Evolutionary conservation across 1,284 basidiomycete genomes (phyloP), one percentile per base, ranked within the genome.

Genomic region (Ustilago tritici): DNA sequence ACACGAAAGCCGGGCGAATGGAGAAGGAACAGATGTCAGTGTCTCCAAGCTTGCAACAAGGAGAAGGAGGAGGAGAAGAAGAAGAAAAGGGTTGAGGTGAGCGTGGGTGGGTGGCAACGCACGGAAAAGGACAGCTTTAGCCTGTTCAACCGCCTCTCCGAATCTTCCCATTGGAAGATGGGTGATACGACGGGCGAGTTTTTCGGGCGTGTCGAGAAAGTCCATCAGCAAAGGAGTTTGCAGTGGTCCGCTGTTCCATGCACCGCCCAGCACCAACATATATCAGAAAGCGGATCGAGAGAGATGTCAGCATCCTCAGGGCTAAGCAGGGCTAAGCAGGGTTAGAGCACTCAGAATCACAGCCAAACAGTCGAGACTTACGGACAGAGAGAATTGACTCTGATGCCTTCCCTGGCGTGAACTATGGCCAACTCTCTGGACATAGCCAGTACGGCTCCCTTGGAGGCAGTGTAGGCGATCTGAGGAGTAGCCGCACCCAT

Each of bases 381-480:
- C 65, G 95, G 95, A 90, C 95, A 98, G 74, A 98, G 90, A 11
- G 95, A 91, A 88, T 99, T 99, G 87, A 98, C 84, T 47, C 95
- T 91, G 84, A 98, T 98, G 56, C 95, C 95, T 88, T 98, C 96
- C 68, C 93, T 90, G 43, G 95, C 95, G 87, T 98, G 96, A 2
- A 98, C 93, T 91, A 98, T 96, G 2, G 96, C 95, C 34, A 98
- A 89, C 86, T 98, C 95, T 61, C 95, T 91, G 11, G 94, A 95
- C 95, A 98, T 96, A n/a, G 95, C 93, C 63, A 98, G 91, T 5
- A 98, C 96, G 36, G 92, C 95, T 67, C 95, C 95, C 92, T 94
- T 88, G 32, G 85, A 87, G 0, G 88, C 87, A 35, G 88, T 88
- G 82, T 88, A 98, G 61, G 95, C 95, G 40, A 98, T 88, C 87